A percentile compares a stretch with the other conserved stretches of the same genome.
Conservation (phyloP, 2,329 filamentous ascomycete species). For the Pseudogymnoascus sp. region DNA sequence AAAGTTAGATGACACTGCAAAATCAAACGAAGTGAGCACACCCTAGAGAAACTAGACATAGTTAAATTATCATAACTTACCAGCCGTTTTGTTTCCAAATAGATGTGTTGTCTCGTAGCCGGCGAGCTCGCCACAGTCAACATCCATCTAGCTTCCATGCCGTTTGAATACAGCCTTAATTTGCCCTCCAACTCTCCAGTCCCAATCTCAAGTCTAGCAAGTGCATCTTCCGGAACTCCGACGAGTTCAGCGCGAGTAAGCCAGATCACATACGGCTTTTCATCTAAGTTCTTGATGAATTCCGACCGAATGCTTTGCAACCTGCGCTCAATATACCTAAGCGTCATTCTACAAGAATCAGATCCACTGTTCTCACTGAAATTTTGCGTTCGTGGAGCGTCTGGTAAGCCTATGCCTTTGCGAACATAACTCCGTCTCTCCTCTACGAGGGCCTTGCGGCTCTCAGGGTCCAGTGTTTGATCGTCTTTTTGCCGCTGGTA, state of each 20-base stretch:
- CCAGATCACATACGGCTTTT: conserved; percentile 71
- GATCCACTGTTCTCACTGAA: neutral
- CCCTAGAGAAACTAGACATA: conserved; percentile 39
- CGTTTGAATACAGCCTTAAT: conserved; percentile 71
- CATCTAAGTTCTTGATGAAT: conserved; percentile 70
- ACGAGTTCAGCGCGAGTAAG: conserved; percentile 64
- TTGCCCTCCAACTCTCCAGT: conserved; percentile 62
- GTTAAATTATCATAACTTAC: conserved; percentile 48
- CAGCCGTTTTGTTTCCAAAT: conserved; percentile 69
- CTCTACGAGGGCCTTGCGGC: neutral
- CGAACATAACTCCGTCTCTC: neutral
- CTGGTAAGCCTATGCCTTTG: neutral
- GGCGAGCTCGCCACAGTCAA: conserved; percentile 65
- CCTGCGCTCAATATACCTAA: conserved; percentile 57
- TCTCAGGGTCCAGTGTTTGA: neutral
- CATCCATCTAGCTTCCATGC: conserved; percentile 64
- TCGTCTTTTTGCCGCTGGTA: neutral
- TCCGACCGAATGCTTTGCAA: conserved; percentile 64
- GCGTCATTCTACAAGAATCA: neutral
- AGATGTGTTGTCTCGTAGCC: conserved; percentile 60
- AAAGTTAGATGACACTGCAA: neutral
- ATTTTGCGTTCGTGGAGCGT: neutral
- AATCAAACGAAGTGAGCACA: neutral
- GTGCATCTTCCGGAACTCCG: conserved; percentile 62
- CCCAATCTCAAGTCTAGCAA: conserved; percentile 59